phyloP scores from a whole-genome alignment of 2,329 filamentous ascomycete genomes.

The Emericellopsis cladophorae region DNA sequence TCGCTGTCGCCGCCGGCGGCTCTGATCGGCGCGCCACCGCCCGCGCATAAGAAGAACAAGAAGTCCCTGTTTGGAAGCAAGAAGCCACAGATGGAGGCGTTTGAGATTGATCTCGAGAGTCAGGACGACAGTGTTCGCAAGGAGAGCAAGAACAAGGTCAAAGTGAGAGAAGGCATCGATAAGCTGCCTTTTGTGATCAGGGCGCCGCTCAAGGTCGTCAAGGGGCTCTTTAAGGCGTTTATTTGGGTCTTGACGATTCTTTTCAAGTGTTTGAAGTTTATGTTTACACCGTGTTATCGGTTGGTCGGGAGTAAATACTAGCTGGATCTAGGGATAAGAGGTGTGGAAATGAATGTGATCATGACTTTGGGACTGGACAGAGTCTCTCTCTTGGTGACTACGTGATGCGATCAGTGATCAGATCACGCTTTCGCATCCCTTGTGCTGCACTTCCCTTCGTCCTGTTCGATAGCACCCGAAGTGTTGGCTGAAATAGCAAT shows the following conservation, averaged over 20 bases:
- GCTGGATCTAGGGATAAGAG: background rate
- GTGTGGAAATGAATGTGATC: background rate
- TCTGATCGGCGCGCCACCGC: constrained; percentile 7
- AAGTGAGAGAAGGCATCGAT: constrained; percentile 26
- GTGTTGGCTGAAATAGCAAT: no score
- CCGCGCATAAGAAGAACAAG: constrained; percentile 8
- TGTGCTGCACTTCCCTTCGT: no score
- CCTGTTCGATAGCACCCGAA: no score
- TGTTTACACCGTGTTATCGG: constrained; percentile 37
- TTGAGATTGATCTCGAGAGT: constrained; percentile 51
- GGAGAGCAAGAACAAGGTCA: constrained; percentile 18
- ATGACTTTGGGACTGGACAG: background rate
- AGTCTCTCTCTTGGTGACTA: no score
- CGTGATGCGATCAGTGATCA: no score
- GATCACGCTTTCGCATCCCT: no score
- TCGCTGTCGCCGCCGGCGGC: constrained; percentile 18
- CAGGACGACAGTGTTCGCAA: constrained; percentile 34
- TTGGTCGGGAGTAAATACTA: constrained; percentile 33
- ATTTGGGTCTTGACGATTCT: constrained; percentile 44
- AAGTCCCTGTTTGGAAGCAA: constrained; percentile 10
- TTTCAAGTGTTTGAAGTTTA: constrained; percentile 37
- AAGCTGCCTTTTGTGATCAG: constrained; percentile 37
- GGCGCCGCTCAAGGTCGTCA: constrained; percentile 35
- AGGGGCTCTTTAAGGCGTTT: constrained; percentile 41
- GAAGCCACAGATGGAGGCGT: constrained; percentile 36